Percentiles rank a stretch among this genome's conserved stretches.
phyloP scores from a whole-genome alignment of 495 filamentous ascomycete species.

The Xylaria bambusicola region DNA sequence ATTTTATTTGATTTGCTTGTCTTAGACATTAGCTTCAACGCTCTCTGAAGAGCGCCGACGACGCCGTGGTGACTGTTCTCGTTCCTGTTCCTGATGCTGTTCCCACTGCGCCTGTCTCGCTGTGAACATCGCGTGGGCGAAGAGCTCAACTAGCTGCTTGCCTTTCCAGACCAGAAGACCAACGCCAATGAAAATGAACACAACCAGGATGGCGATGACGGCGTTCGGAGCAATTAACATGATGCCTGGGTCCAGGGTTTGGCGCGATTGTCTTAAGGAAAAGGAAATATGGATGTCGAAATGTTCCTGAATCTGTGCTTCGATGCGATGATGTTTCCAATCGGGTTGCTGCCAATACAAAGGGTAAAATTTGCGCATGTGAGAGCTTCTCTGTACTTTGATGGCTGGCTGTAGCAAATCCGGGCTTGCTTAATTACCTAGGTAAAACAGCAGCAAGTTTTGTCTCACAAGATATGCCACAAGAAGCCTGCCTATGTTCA shows the following conservation, averaged over 20 bases:
- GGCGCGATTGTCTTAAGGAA: neutral
- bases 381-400: too few species aligned
- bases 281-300: too few species aligned
- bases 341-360: too few species aligned
- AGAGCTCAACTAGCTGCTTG: neutral
- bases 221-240: constrained; percentile 6
- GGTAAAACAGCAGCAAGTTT: too few species aligned
- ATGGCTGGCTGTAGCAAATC: too few species aligned
- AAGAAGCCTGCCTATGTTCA: too few species aligned
- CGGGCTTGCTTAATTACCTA: too few species aligned
- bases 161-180: constrained; percentile 16
- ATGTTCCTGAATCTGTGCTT: too few species aligned
- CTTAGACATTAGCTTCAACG: neutral
- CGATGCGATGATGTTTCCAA: too few species aligned
- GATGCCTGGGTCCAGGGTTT: neutral
- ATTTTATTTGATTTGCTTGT: neutral
- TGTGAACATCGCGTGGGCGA: constrained; percentile 22
- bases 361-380: too few species aligned
- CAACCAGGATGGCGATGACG: constrained; percentile 19
- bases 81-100: neutral
- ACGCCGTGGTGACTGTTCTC: neutral
- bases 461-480: too few species aligned
- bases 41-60: neutral
- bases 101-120: constrained; percentile 3
- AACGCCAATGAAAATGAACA: constrained; percentile 14